A percentile compares a stretch with the other conserved stretches of the same genome.
Evolutionary conservation across 1,284 basidiomycete species (phyloP).

Genomic region (Cryptococcus sp.): DNA sequence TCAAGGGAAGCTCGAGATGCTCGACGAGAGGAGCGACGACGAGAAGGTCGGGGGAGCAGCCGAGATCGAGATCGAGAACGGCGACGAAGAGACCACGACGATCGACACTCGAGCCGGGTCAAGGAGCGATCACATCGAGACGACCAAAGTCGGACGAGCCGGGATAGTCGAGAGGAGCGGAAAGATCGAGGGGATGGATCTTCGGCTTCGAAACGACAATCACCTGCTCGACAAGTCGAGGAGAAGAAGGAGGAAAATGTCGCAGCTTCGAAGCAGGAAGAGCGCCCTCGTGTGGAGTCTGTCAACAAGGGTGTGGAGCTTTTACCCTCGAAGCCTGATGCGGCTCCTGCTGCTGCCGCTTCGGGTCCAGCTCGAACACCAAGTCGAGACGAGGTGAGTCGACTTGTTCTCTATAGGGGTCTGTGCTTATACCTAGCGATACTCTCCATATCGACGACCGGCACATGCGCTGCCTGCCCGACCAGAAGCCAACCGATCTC

Average conservation of each 20-base stretch:
- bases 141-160: conserved; percentile 1
- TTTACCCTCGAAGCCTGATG: background rate
- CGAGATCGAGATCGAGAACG: background rate
- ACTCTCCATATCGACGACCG: background rate
- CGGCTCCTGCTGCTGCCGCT: background rate
- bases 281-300: conserved; percentile 25
- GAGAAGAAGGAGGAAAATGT: conserved; percentile 8
- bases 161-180: conserved; percentile 17
- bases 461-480: background rate
- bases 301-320: background rate
- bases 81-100: background rate
- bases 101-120: background rate
- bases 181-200: conserved; percentile 15
- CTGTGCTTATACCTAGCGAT: no score
- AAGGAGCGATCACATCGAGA: background rate
- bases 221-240: conserved; percentile 12
- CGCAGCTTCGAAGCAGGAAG: conserved; percentile 31
- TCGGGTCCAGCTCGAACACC: background rate
- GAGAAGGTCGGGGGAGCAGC: background rate
- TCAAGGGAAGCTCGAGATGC: background rate
- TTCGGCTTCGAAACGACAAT: conserved; percentile 14
- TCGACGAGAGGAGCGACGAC: background rate
- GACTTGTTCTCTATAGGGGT: no score
- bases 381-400: no score
- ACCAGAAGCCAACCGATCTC: background rate